These are phyloP conservation scores for Colletotrichum liaoningense DNA, from an alignment of 2,329 filamentous ascomycete species.

Conservation along the genomic window DNA sequence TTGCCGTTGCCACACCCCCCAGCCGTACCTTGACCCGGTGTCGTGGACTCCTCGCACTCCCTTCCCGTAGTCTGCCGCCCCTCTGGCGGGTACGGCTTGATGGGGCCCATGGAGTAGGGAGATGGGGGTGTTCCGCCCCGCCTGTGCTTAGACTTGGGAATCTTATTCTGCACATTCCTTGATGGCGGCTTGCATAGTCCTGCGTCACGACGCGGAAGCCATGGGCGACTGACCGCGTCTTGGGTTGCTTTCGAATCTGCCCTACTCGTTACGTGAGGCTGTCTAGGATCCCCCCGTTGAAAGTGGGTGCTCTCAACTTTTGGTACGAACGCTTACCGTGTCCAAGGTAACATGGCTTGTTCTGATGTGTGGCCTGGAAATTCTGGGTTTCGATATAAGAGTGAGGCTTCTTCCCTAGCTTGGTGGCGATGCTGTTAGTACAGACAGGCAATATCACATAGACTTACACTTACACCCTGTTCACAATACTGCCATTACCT, in stretches of 20 bases:
- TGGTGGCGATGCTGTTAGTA: not conserved
- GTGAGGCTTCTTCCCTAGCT: conserved; percentile 8
- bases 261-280: conserved; percentile 30
- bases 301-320: not conserved
- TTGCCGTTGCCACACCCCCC: conserved; percentile 4
- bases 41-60: conserved; percentile 7
- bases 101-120: not conserved
- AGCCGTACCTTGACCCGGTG: not conserved
- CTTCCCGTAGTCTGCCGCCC: not conserved
- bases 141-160: not conserved
- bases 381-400: conserved; percentile 24
- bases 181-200: conserved; percentile 14
- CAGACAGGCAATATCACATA: not conserved
- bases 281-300: conserved; percentile 9
- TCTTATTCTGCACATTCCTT: conserved; percentile 10
- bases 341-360: not conserved
- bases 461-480: not conserved
- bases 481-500: not conserved
- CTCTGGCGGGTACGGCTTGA: conserved; percentile 1
- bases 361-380: not conserved
- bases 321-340: not conserved
- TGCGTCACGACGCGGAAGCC: conserved; percentile 32
- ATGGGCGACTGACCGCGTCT: conserved; percentile 22
- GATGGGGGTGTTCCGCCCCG: not conserved
- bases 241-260: conserved; percentile 26